Percentiles rank a stretch among this genome's conserved stretches.
phyloP scores from a whole-genome alignment of 176 grass and related monocot genomes.

The Hsuehochloa calcarea region DNA sequence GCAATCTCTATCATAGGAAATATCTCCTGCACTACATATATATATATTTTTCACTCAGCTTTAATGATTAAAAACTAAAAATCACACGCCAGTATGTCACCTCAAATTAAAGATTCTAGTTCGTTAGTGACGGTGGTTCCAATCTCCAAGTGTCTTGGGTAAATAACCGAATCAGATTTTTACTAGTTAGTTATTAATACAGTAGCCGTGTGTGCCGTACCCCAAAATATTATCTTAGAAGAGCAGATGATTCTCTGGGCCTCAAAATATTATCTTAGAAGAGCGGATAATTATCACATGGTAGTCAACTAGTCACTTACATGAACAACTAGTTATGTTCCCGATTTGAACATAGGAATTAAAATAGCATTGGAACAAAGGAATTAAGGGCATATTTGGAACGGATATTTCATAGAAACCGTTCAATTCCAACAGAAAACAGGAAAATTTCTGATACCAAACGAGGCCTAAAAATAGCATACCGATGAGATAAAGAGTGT shows the following conservation, averaged over 20 bases:
- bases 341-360: no score
- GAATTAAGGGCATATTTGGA: no score
- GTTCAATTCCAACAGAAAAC: no score
- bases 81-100: not conserved
- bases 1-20: constrained; percentile 29
- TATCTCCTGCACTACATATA: not conserved
- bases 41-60: not conserved
- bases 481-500: no score
- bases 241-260: not conserved
- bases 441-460: no score
- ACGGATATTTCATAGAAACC: no score
- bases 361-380: no score
- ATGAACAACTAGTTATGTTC: not conserved
- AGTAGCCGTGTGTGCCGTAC: not conserved
- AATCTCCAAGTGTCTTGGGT: not conserved
- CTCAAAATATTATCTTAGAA: not conserved
- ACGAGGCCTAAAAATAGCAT: no score
- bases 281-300: not conserved
- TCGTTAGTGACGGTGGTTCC: constrained; percentile 20
- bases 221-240: not conserved
- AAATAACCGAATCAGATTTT: not conserved
- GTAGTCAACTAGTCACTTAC: not conserved
- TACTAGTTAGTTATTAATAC: not conserved
- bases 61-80: not conserved
- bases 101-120: constrained; percentile 1